These are phyloP conservation scores for Trichoderma reesei DNA, from an alignment of 495 filamentous ascomycete species.

Conservation along the genomic window DNA sequence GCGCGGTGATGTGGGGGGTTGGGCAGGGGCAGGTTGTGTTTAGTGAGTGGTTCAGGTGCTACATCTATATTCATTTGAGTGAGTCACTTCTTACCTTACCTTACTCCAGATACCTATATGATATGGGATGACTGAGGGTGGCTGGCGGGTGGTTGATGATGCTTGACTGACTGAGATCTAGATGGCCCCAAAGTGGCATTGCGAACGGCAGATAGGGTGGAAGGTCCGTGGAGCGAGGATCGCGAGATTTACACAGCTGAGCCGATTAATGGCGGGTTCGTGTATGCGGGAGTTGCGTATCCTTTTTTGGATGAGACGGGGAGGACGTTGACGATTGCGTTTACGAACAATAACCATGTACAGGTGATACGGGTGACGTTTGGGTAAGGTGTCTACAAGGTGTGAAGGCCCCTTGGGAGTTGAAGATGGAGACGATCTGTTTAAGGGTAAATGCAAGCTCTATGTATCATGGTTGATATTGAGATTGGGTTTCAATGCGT, in stretches of 20 bases:
- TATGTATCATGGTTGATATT: too few species aligned
- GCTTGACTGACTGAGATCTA: constrained; percentile 4
- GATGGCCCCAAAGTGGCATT: constrained; percentile 17
- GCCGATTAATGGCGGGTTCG: constrained; percentile 21
- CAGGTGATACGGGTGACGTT: constrained; percentile 21
- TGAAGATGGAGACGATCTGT: too few species aligned
- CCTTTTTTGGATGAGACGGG: constrained; percentile 25
- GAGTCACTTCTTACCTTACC: background rate
- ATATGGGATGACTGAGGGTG: background rate
- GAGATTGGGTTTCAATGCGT: too few species aligned
- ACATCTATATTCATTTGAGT: constrained; percentile 25
- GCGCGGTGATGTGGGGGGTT: constrained; percentile 23
- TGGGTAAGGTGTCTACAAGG: background rate
- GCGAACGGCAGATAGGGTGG: constrained; percentile 20
- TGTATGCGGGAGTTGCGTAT: constrained; percentile 26
- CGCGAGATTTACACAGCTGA: constrained; percentile 22
- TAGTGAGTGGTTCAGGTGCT: constrained; percentile 22
- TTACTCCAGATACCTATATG: background rate
- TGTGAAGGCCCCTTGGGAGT: too few species aligned
- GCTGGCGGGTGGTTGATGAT: too few species aligned
- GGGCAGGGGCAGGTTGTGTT: constrained; percentile 27
- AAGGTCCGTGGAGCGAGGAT: constrained; percentile 29
- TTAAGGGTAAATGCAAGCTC: too few species aligned
- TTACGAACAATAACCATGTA: constrained; percentile 28
- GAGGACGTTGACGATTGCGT: constrained; percentile 21